Evolutionary conservation across 2,329 filamentous ascomycete genomes (phyloP), one percentile per base, ranked within the genome.

Genomic region (Scedosporium dehoogii): DNA sequence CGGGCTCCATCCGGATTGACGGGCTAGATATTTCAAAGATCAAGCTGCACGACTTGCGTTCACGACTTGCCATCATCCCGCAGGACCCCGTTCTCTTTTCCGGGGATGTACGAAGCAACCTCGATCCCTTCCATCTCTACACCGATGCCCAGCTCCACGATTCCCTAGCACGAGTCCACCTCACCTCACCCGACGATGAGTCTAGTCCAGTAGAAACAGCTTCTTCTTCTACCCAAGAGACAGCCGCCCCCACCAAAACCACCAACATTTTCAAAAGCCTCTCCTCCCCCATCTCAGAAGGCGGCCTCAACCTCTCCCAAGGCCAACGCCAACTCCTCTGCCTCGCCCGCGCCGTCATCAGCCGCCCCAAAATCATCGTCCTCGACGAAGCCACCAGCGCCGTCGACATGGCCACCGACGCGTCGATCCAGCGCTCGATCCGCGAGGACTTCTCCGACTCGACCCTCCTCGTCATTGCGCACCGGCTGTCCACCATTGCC

Each of bases 51-150:
- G 85, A 80, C 56, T 74, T 89, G 3, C 79, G 86, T 10, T 78
- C 82, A 21, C 75, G 77, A 2, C 78, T 89, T 25, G 85, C 85
- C 21, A 78, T 87, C 9, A 86, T 89, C 0, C 85, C 86, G 3
- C 83, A 90, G 70, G 83, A 87, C 64, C 82, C 85, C 0, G 75
- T 81, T 0, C 74, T 89, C 6, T 89, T 89, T 1, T 76, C 76
- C 0, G 76, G 75, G 41, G 74, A 73, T 5, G 27, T 91, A 21
- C 79, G 87, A 42, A 81, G 78, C 33, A 91, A 91, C 68, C 78
- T 91, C 6, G 88, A 91, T 69, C 84, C 88, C 0, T 89, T 90
- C 68, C 74, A 86, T 88, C 68, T 78, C 81, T 42, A 82, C 82
- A 1, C 80, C 89, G 51, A 78, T 85, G 69, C 81, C 87, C 23